Evolutionary conservation across 257 asterid species (phyloP), one percentile per base, ranked within the genome.

Genomic region (Solanum piurae): DNA sequence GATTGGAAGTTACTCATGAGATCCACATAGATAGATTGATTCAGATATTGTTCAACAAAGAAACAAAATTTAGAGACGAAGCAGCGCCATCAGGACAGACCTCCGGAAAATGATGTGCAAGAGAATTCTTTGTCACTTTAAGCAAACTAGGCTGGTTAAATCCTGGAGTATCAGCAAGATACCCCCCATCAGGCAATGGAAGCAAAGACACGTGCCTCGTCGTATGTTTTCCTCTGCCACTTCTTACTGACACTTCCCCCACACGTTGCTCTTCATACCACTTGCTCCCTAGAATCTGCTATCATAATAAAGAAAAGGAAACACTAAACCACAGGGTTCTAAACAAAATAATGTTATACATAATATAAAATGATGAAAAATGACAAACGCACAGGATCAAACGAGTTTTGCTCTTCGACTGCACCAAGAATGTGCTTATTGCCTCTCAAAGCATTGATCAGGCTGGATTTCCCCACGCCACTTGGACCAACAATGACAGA

Each of bases 391-490:
- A 97, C 98, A 25, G 94, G 94, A 85, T 93, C 95, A 86, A 92
- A 90, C 93, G 91, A 90, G 86, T 90, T 94, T 83, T 92, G 95
- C 58, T 92, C 95, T 77, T 91, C 92, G 42, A 60, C 83, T 79
- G 88, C 83, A 44, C 91, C 94, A 84, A 87, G 79, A 89, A 36
- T 88, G 86, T 73, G 91, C 82, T 83, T 92, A 42, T 88, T 92
- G 91, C 90, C 92, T 92, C 99, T 94, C 87, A 97, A 88, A 84
- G 94, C 96, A 90, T 97, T 97, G 88, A 97, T 97, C 91, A 97
- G 90, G 86, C 99, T 97, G 52, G 99, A 97, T 92, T 95, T 97
- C 69, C 99, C 99, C 88, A 97, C 99, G 34, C 99, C 99, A 55
- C 99, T 97, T 9, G 99, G 99, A 88, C 99, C 99, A 49, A 94